Conservation (phyloP, 768 basidiomycete genomes). For the Boletus sensibilis region DNA sequence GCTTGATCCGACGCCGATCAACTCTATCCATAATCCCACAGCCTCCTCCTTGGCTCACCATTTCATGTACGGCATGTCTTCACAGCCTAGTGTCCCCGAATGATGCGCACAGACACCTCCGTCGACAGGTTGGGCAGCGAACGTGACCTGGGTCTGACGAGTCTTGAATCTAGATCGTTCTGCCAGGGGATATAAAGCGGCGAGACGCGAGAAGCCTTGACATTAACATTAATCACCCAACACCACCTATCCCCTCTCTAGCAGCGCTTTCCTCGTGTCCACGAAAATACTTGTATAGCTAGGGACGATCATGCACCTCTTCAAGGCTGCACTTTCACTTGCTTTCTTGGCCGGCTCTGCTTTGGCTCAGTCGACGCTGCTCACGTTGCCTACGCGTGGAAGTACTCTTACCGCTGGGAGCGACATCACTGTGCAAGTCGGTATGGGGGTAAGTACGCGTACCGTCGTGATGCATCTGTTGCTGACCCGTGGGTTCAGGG, state of each 20-base stretch:
- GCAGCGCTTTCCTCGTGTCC: not conserved
- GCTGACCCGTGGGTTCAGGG: conserved; percentile 9
- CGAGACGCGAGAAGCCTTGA: not conserved
- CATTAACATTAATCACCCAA: not conserved
- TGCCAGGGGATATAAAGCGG: conserved; percentile 18
- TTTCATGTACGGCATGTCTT: not conserved
- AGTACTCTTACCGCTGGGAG: conserved; percentile 9
- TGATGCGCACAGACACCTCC: not conserved
- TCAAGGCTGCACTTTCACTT: conserved; percentile 17
- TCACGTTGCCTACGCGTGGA: conserved; percentile 11
- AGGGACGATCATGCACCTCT: conserved; percentile 14
- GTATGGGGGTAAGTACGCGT: conserved; percentile 16
- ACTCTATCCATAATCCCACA: not conserved
- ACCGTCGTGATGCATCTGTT: not conserved
- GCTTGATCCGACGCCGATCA: conserved; percentile 12
- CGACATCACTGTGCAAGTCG: conserved; percentile 14
- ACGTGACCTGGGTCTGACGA: not conserved
- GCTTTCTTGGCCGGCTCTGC: conserved; percentile 10
- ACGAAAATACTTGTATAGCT: not conserved
- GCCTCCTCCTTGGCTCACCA: not conserved
- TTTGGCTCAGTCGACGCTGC: conserved; percentile 14
- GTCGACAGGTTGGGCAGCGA: not conserved
- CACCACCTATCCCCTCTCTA: not conserved
- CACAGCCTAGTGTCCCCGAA: conserved; percentile 9
- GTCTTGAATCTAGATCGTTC: not conserved